Base-by-base conservation (phyloP, 768 basidiomycete genomes). In the Terana coerulea region DNA sequence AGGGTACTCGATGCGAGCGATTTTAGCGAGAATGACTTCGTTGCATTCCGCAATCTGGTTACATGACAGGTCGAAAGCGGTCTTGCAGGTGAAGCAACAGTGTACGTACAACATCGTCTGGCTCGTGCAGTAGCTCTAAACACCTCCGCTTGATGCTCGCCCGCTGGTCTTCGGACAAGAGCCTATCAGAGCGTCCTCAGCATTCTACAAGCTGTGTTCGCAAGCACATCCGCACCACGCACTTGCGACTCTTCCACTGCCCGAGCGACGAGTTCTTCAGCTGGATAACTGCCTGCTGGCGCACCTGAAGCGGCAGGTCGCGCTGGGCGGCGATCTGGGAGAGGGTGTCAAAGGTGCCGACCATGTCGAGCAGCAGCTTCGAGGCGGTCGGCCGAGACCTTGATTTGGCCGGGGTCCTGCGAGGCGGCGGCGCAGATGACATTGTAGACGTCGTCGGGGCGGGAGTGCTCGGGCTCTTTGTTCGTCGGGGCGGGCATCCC, bases 181-280 rank as follows among this genome's bases (percentile, higher is more conserved):
- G 72, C 62, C 88, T 93, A 59, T 15, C 19, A 15, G 15, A 43
- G 28, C 37, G 17, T 49, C 47, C 58, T 47, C 10, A 39, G 51
- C 51, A 47, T 37, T 50, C 43, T 39, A 34, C n/a, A 10, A 22
- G 35, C 47, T 26, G 25, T 30, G 25, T 49, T 34, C 14, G 49
- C n/a, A 48, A 42, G 54, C 3, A 25, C 4, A 24, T 43, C 21
- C 14, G 24, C n/a, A 45, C 4, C 8, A 61, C 78, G 63, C 57
- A 89, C 91, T 82, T 90, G 70, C 84, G 71, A 28, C 84, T 85
- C 62, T 79, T 75, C 93, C 93, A 95, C 61, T 89, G 84, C 43
- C 69, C 69, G 3, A 84, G 65, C 2, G 83, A 84, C 1, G 77
- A 75, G 59, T 94, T 95, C 70, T 95, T 95, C 72, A 94, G 88